Conservation (phyloP, 306 rosid species). For the Rosa chinensis region DNA sequence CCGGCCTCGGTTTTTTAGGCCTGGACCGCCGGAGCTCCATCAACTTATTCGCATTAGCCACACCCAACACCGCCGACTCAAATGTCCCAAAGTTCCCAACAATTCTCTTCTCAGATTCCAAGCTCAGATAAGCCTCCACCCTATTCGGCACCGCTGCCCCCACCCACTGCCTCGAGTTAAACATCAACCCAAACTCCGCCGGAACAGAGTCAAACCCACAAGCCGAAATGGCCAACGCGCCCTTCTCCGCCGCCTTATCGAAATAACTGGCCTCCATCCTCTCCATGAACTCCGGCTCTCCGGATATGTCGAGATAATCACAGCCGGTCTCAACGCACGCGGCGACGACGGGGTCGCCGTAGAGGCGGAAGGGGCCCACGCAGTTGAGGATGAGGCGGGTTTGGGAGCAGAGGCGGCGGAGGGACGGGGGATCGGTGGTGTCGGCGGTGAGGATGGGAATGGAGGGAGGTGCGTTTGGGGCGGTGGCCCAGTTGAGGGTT, state of each 20-base stretch:
- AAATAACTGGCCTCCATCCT: constrained; percentile 56
- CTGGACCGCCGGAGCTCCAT: constrained; percentile 64
- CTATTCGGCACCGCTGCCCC: constrained; percentile 44
- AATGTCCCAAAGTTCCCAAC: constrained; percentile 75
- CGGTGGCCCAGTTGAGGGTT: constrained; percentile 69
- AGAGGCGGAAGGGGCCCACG: constrained; percentile 84
- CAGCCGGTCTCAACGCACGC: constrained; percentile 70
- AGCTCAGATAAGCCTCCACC: constrained; percentile 60
- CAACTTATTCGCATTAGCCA: constrained; percentile 57
- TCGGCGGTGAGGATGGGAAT: constrained; percentile 63
- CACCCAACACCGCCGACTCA: constrained; percentile 79
- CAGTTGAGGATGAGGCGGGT: constrained; percentile 81
- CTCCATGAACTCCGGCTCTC: constrained; percentile 91
- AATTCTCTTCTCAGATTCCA: constrained; percentile 68
- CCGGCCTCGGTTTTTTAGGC: constrained; percentile 67
- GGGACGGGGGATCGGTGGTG: constrained; percentile 55
- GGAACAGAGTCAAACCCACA: constrained; percentile 95
- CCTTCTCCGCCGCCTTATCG: constrained; percentile 37
- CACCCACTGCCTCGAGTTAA: constrained; percentile 71
- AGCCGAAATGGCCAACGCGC: constrained; percentile 70
- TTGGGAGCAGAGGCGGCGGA: constrained; percentile 51
- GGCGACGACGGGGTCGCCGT: constrained; percentile 70
- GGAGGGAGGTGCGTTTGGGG: constrained; percentile 50
- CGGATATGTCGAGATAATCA: constrained; percentile 81
- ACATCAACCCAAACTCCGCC: constrained; percentile 80